Conservation (phyloP, 192 early-diverging fungal species). For the Entomortierella parvispora region DNA sequence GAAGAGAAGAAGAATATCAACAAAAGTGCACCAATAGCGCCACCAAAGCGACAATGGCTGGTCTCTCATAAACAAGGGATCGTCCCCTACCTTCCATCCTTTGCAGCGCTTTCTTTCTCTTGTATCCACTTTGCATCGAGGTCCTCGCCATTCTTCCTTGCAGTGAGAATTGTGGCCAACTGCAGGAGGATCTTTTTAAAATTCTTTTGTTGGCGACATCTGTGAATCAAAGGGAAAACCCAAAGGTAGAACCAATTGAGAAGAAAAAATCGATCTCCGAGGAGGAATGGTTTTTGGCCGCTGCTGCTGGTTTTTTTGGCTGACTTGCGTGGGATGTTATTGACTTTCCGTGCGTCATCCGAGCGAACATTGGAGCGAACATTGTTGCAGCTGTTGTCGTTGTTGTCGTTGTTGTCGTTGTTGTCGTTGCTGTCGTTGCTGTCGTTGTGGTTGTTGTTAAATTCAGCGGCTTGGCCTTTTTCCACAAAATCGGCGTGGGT, state of each 20-base stretch:
- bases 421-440: constrained; percentile 2
- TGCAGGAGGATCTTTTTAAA: constrained; percentile 20
- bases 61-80: background rate
- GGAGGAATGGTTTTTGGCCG: constrained; percentile 10
- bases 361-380: background rate
- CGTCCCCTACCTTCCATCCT: constrained; percentile 6
- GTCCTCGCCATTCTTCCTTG: constrained; percentile 27
- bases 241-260: constrained; percentile 37
- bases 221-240: constrained; percentile 25
- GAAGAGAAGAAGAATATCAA: background rate
- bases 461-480: constrained; percentile 2
- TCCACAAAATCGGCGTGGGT: background rate
- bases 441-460: background rate
- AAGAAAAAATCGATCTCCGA: constrained; percentile 33
- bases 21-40: background rate
- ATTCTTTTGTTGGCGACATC: constrained; percentile 23
- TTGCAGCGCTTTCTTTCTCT: constrained; percentile 16
- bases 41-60: background rate
- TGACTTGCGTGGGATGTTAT: constrained; percentile 3
- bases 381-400: constrained; percentile 2
- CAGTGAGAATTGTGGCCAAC: constrained; percentile 14
- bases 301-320: background rate
- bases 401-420: constrained; percentile 17
- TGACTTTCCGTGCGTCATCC: background rate
- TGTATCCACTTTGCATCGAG: constrained; percentile 27